phyloP scores from a whole-genome alignment of 2,329 filamentous ascomycete species.

The Diaporthe capsici region DNA sequence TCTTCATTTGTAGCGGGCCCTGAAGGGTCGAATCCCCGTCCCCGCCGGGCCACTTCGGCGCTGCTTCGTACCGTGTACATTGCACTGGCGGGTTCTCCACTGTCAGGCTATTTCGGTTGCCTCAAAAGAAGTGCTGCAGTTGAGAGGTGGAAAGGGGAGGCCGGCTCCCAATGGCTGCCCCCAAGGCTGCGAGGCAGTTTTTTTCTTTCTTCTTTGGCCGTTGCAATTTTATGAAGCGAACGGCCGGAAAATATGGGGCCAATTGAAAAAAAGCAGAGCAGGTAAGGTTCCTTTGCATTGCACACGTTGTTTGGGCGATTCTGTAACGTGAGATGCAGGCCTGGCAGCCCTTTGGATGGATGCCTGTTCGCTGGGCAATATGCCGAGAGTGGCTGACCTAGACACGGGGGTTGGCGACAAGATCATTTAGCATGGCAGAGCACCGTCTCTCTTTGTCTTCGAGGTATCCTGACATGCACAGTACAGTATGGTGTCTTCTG shows the following conservation, averaged over 20 bases:
- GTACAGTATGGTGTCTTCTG: neutral
- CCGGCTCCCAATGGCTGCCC: neutral
- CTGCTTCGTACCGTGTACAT: conserved; percentile 22
- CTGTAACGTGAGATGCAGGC: conserved; percentile 31
- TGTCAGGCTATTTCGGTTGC: conserved; percentile 32
- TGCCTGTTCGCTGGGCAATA: conserved; percentile 25
- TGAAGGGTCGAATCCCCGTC: conserved; percentile 15
- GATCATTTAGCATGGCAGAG: conserved; percentile 6
- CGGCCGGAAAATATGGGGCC: neutral
- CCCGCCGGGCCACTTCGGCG: conserved; percentile 1
- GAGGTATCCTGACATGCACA: neutral
- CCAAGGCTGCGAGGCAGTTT: neutral
- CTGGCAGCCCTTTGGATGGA: conserved; percentile 2
- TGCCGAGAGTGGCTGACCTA: conserved; percentile 15
- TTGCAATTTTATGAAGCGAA: conserved; percentile 13
- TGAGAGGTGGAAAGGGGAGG: conserved; percentile 10
- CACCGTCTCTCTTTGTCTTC: conserved; percentile 1
- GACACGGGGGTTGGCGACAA: neutral
- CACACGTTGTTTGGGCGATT: conserved; percentile 26
- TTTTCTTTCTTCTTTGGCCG: conserved; percentile 10
- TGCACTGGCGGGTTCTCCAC: neutral
- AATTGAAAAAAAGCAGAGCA: conserved; percentile 1
- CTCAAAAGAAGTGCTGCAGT: neutral
- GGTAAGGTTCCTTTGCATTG: conserved; percentile 19
- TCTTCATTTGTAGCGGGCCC: conserved; percentile 12